phyloP scores from a whole-genome alignment of 1,284 basidiomycete genomes.

The Papiliotrema nemorosa region DNA sequence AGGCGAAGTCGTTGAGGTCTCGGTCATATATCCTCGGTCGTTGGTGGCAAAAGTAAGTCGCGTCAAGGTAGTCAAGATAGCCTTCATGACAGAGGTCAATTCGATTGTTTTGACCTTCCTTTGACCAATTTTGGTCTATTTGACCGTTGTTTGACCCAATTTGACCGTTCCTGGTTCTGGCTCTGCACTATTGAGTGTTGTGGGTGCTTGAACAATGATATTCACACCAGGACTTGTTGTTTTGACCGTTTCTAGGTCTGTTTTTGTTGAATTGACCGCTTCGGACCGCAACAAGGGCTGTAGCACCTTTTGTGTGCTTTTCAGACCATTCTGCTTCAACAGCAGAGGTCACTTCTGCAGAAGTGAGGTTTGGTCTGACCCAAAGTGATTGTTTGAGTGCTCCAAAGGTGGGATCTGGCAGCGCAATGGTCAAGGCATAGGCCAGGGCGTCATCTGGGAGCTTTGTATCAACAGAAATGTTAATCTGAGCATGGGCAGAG shows the following conservation, averaged over 20 bases:
- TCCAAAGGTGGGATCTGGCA: constrained; percentile 4
- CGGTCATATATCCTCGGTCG: too few species aligned
- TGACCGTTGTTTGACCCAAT: too few species aligned
- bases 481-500: constrained; percentile 11
- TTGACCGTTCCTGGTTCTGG: too few species aligned
- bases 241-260: neutral
- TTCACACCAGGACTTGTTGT: too few species aligned
- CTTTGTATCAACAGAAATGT: neutral
- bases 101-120: too few species aligned
- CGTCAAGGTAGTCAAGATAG: too few species aligned
- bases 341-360: constrained; percentile 5
- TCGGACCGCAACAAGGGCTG: neutral
- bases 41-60: too few species aligned
- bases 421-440: constrained; percentile 8
- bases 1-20: too few species aligned
- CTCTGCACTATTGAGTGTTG: too few species aligned
- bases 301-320: neutral
- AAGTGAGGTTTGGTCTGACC: constrained; percentile 1
- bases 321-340: constrained; percentile 9
- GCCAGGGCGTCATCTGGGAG: constrained; percentile 3
- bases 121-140: too few species aligned
- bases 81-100: too few species aligned
- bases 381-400: constrained; percentile 10
- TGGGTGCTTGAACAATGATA: too few species aligned
- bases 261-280: neutral